phyloP scores from a whole-genome alignment of 495 filamentous ascomycete genomes.

The Platismatia glauca region DNA sequence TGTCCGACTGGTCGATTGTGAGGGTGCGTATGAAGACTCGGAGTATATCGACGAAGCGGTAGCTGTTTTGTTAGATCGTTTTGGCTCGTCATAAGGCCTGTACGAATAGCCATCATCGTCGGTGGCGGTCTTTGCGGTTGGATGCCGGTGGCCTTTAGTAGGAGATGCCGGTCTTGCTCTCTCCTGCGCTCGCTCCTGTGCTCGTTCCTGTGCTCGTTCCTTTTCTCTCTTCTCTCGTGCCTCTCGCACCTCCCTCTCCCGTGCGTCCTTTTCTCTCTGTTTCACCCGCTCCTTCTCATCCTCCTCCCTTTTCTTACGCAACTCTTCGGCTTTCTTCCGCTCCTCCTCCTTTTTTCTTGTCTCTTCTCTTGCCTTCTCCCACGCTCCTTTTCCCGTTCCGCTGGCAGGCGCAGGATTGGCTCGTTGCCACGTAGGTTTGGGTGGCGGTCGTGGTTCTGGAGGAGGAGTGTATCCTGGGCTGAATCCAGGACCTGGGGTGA shows the following conservation, averaged over 20 bases:
- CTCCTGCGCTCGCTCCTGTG: constrained; percentile 29
- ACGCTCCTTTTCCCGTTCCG: constrained; percentile 38
- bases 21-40: constrained; percentile 76
- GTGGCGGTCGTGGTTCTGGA: constrained; percentile 23
- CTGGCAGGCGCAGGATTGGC: constrained; percentile 28
- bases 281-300: constrained; percentile 45
- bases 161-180: constrained; percentile 26
- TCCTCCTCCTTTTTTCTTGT: constrained; percentile 53
- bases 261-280: constrained; percentile 23
- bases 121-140: constrained; percentile 57
- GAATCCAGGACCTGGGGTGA: constrained; percentile 12
- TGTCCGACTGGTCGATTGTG: constrained; percentile 72
- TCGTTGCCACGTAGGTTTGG: constrained; percentile 38
- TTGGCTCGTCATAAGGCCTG: constrained; percentile 72
- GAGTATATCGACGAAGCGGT: constrained; percentile 60
- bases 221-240: constrained; percentile 39
- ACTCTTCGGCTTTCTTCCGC: constrained; percentile 42
- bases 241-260: constrained; percentile 33
- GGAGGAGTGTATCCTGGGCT: constrained; percentile 26
- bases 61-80: constrained; percentile 35
- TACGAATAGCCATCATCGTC: constrained; percentile 66
- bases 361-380: constrained; percentile 68
- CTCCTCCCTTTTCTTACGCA: constrained; percentile 54
- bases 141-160: constrained; percentile 47
- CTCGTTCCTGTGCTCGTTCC: constrained; percentile 36